phyloP scores from a whole-genome alignment of 192 early-diverging fungal species.

The Endogone sp. region DNA sequence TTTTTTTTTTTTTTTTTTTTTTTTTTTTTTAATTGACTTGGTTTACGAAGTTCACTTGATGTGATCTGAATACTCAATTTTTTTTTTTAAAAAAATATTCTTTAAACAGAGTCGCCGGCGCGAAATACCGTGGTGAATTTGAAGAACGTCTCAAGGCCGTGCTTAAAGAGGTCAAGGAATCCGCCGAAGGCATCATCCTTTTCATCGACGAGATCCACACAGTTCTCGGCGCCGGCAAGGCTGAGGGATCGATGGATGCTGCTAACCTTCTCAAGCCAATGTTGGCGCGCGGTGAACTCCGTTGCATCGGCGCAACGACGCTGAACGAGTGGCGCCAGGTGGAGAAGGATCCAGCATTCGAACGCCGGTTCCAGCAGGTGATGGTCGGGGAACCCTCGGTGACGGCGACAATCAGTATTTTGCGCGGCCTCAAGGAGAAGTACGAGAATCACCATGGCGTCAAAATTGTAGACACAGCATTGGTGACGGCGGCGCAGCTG shows the following conservation, averaged over 20 bases:
- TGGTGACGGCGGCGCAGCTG: conserved; percentile 67
- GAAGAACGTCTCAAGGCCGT: conserved; percentile 97
- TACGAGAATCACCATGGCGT: conserved; percentile 82
- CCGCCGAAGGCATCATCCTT: conserved; percentile 84
- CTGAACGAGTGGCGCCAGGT: conserved; percentile 93
- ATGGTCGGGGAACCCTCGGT: conserved; percentile 68
- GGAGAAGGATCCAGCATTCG: conserved; percentile 76
- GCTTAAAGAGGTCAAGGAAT: conserved; percentile 91
- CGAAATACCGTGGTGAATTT: conserved; percentile 97
- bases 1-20: too few species aligned
- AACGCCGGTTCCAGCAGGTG: conserved; percentile 74
- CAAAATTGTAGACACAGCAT: conserved; percentile 67
- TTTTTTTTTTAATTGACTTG: too few species aligned
- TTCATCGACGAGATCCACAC: conserved; percentile 99
- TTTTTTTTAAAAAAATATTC: background rate
- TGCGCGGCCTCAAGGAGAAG: conserved; percentile 72
- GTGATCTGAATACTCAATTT: too few species aligned
- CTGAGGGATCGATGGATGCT: conserved; percentile 83
- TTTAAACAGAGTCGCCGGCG: conserved; percentile 73
- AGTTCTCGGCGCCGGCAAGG: conserved; percentile 90
- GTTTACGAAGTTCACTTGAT: too few species aligned
- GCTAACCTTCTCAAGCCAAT: conserved; percentile 98
- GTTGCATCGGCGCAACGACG: conserved; percentile 96
- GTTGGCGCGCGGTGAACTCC: conserved; percentile 94
- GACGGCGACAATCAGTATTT: conserved; percentile 68